Evolutionary conservation across 208 protist genomes (phyloP).

Genomic region (Plasmodiophora brassicae): DNA sequence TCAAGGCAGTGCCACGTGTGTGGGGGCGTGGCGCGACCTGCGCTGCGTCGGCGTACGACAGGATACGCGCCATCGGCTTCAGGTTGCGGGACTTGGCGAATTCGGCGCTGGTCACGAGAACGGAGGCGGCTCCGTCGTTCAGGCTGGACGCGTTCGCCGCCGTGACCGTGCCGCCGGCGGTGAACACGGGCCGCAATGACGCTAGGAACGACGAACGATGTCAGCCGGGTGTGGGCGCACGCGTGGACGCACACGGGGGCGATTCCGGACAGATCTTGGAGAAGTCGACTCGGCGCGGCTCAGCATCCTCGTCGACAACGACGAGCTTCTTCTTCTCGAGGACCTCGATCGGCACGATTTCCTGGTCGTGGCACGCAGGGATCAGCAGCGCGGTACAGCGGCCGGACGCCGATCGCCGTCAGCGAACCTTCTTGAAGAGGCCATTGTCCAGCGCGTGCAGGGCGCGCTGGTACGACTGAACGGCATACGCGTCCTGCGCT

Average conservation of each 20-base stretch:
- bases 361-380: too few species aligned
- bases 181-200: neutral
- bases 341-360: neutral
- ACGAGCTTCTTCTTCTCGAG: neutral
- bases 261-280: neutral
- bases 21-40: neutral
- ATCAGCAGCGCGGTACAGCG: neutral
- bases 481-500: neutral
- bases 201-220: too few species aligned
- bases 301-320: neutral
- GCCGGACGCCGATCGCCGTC: neutral
- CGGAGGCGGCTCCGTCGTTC: slow-evolving; percentile 20
- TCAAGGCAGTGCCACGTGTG: neutral
- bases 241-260: too few species aligned
- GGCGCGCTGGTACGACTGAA: neutral
- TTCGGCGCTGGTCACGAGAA: slow-evolving; percentile 31
- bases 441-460: neutral
- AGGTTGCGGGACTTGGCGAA: neutral
- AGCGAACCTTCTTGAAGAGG: neutral
- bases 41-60: neutral
- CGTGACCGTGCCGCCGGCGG: neutral
- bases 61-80: slow-evolving; percentile 17
- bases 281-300: neutral
- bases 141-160: slow-evolving; percentile 33
- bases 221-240: too few species aligned